Conservation (phyloP, 2,329 filamentous ascomycete species). For the Cladorrhinum sp. region DNA sequence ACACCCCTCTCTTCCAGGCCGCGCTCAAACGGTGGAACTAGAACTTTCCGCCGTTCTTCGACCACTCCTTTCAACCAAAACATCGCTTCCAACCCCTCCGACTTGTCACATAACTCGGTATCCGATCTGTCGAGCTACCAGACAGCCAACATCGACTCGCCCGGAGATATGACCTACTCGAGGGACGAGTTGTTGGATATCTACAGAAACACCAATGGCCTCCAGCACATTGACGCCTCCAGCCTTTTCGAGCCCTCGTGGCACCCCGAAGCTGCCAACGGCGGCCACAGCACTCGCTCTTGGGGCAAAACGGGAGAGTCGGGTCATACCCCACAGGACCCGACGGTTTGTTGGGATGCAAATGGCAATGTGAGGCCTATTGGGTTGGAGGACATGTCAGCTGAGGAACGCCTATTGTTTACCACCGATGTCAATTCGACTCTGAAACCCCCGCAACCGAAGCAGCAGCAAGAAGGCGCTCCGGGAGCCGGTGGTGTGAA, state of each 20-base stretch:
- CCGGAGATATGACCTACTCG: slow-evolving; percentile 62
- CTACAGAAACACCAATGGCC: slow-evolving; percentile 46
- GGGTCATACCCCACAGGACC: slow-evolving; percentile 69
- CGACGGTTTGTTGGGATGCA: slow-evolving; percentile 89
- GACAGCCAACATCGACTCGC: slow-evolving; percentile 34
- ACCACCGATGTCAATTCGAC: slow-evolving; percentile 87
- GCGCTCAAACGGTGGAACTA: slow-evolving; percentile 60
- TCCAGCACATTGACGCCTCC: slow-evolving; percentile 56
- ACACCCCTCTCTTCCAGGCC: slow-evolving; percentile 42
- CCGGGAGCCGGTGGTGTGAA: slow-evolving; percentile 51
- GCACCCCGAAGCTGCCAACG: slow-evolving; percentile 72
- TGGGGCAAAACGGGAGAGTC: slow-evolving; percentile 76
- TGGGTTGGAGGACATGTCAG: slow-evolving; percentile 65
- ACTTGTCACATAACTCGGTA: slow-evolving; percentile 19
- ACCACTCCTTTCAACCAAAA: slow-evolving; percentile 49
- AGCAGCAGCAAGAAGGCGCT: slow-evolving; percentile 42
- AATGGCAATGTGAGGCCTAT: slow-evolving; percentile 68
- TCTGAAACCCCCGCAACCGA: slow-evolving; percentile 79
- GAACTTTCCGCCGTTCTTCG: slow-evolving; percentile 63
- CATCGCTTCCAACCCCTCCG: slow-evolving; percentile 20
- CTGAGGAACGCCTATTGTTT: slow-evolving; percentile 69
- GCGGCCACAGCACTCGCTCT: slow-evolving; percentile 51
- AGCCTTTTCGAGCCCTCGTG: slow-evolving; percentile 71
- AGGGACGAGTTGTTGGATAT: slow-evolving; percentile 77
- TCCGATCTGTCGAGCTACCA: slow-evolving; percentile 22